phyloP scores from a whole-genome alignment of 352 stramenopile genomes.

The Phytophthora constricta region DNA sequence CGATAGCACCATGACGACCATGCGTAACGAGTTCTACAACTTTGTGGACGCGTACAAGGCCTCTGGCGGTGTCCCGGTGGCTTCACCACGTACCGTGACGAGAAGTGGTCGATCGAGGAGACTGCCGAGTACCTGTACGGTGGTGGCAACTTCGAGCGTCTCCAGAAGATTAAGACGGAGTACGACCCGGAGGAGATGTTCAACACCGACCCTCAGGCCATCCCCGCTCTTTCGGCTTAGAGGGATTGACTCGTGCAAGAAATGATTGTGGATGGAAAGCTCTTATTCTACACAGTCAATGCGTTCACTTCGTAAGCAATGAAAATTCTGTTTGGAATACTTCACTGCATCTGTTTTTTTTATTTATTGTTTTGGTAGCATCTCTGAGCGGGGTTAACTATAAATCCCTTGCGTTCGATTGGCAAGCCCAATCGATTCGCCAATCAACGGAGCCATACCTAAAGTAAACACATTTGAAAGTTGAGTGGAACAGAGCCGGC shows the following conservation, averaged over 20 bases:
- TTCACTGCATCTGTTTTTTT: no score
- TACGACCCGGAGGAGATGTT: slow-evolving; percentile 32
- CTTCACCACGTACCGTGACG: slow-evolving; percentile 37
- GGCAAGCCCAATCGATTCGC: no score
- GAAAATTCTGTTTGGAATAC: not conserved
- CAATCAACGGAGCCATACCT: no score
- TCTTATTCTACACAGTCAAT: not conserved
- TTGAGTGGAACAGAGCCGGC: no score
- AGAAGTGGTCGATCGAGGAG: slow-evolving; percentile 32
- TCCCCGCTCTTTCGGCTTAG: slow-evolving; percentile 20
- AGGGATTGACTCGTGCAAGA: not conserved
- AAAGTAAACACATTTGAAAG: no score
- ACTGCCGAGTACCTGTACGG: slow-evolving; percentile 33
- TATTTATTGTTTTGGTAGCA: no score
- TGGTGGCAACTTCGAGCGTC: slow-evolving; percentile 26
- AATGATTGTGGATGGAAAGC: not conserved
- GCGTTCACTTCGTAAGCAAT: not conserved
- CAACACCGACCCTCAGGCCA: slow-evolving; percentile 36
- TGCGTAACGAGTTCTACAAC: slow-evolving; percentile 30
- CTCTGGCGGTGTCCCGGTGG: slow-evolving; percentile 23
- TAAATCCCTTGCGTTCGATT: no score
- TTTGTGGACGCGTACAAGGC: slow-evolving; percentile 35
- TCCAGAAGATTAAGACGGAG: slow-evolving; percentile 38
- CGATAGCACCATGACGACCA: slow-evolving; percentile 23
- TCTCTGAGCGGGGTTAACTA: no score